Evolutionary conservation across 2,329 filamentous ascomycete genomes (phyloP).

Genomic region (Colletotrichum cordylinicola): DNA sequence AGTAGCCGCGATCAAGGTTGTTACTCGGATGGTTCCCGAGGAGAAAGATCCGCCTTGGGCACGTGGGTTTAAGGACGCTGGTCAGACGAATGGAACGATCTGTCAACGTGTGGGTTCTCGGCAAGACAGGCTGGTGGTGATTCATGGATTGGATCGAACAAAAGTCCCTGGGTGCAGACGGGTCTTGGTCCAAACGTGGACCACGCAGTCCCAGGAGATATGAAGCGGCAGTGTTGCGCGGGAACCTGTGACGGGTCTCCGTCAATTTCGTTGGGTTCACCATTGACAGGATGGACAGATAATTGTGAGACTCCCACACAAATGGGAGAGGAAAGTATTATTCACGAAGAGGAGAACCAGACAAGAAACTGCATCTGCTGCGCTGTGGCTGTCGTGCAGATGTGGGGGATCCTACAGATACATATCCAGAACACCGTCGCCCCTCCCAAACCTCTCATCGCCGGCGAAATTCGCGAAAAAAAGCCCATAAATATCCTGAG

Average conservation of each 20-base stretch:
- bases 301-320: not conserved
- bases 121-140: not conserved
- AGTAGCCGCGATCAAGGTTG: rapidly evolving
- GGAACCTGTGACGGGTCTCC: not conserved
- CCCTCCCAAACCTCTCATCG: not conserved
- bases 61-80: not conserved
- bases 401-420: slow-evolving; percentile 18
- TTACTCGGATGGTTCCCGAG: not conserved
- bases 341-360: slow-evolving; percentile 4
- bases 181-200: not conserved
- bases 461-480: not conserved
- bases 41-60: not conserved
- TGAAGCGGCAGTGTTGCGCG: rapidly evolving
- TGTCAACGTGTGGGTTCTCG: not conserved
- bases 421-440: slow-evolving; percentile 24
- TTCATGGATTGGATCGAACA: not conserved
- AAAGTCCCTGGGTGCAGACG: not conserved
- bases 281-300: not conserved
- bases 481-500: slow-evolving; percentile 2
- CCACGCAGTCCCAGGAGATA: not conserved
- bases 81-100: not conserved
- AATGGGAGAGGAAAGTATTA: not conserved
- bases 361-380: slow-evolving; percentile 8
- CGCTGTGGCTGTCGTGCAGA: slow-evolving; percentile 1
- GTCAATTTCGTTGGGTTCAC: not conserved